A percentile compares a stretch with the other conserved stretches of the same genome.
These are phyloP conservation scores for Silene coronaria DNA, from an alignment of 179 eudicot genomes.

Conservation along the genomic window DNA sequence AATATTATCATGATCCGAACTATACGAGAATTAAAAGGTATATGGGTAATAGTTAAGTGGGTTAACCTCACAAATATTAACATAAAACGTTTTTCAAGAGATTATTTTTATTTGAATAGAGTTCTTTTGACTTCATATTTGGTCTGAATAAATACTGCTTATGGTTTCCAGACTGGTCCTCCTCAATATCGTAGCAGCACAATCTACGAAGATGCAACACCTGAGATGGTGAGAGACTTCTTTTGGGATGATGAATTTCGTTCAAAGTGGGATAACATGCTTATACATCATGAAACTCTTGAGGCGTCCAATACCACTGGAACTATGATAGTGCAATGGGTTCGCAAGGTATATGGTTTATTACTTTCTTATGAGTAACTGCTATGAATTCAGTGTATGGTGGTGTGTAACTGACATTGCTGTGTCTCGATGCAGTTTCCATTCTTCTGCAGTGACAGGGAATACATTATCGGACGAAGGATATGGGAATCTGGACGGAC, in stretches of 20 bases:
- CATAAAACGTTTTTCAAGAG: too few species aligned
- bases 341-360: constrained; percentile 57
- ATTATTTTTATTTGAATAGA: too few species aligned
- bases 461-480: constrained; percentile 79
- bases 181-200: constrained; percentile 93
- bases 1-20: too few species aligned
- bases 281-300: constrained; percentile 48
- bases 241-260: constrained; percentile 94
- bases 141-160: constrained; percentile 1
- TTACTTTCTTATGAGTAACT: background rate
- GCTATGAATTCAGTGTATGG: constrained; percentile 2
- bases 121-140: background rate
- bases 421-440: constrained; percentile 59
- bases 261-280: constrained; percentile 88
- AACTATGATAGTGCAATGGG: constrained; percentile 83
- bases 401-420: constrained; percentile 16
- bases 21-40: too few species aligned
- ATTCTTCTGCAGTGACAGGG: constrained; percentile 91
- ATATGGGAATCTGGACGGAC: constrained; percentile 81
- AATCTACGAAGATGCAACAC: constrained; percentile 85
- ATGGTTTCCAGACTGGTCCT: constrained; percentile 58
- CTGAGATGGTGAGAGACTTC: constrained; percentile 87
- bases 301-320: constrained; percentile 73
- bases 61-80: too few species aligned
- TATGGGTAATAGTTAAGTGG: too few species aligned